Evolutionary conservation across 2,329 filamentous ascomycete species (phyloP).

Genomic region (Neophaeococcomyces mojaviensis): DNA sequence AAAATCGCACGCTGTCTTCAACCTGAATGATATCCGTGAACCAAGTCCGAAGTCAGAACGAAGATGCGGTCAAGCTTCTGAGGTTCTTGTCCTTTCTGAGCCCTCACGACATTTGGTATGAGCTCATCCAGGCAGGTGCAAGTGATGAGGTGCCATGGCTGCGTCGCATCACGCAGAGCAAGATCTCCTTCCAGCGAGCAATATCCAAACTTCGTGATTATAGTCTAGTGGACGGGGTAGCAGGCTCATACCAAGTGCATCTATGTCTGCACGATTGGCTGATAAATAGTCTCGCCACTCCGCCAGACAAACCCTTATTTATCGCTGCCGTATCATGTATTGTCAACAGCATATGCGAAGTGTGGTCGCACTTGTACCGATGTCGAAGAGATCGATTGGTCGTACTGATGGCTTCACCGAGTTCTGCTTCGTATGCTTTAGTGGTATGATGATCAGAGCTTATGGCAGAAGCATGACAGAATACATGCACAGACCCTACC

Average conservation of each 20-base stretch:
- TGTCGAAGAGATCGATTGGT: too few species aligned
- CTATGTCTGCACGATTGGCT: constrained; percentile 6
- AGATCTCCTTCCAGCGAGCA: constrained; percentile 6
- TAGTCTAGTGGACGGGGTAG: background rate
- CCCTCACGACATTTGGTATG: constrained; percentile 39
- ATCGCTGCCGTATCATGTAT: too few species aligned
- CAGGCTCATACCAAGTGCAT: constrained; percentile 1
- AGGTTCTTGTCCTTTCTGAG: constrained; percentile 37
- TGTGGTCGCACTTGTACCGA: too few species aligned
- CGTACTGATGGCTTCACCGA: too few species aligned
- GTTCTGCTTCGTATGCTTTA: too few species aligned
- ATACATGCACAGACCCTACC: too few species aligned
- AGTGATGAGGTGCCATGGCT: constrained; percentile 1
- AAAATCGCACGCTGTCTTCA: constrained; percentile 1
- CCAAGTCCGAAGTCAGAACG: constrained; percentile 4
- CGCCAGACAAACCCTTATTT: too few species aligned
- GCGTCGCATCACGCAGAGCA: background rate
- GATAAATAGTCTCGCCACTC: too few species aligned
- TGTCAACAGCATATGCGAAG: too few species aligned
- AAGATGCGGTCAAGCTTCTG: constrained; percentile 29
- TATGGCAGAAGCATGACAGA: too few species aligned
- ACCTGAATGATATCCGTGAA: constrained; percentile 8
- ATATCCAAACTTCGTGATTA: constrained; percentile 3
- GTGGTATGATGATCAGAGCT: too few species aligned
- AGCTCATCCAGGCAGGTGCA: constrained; percentile 27